Evolutionary conservation across 352 stramenopile genomes (phyloP).

Genomic region (Globisporangium nagaii): DNA sequence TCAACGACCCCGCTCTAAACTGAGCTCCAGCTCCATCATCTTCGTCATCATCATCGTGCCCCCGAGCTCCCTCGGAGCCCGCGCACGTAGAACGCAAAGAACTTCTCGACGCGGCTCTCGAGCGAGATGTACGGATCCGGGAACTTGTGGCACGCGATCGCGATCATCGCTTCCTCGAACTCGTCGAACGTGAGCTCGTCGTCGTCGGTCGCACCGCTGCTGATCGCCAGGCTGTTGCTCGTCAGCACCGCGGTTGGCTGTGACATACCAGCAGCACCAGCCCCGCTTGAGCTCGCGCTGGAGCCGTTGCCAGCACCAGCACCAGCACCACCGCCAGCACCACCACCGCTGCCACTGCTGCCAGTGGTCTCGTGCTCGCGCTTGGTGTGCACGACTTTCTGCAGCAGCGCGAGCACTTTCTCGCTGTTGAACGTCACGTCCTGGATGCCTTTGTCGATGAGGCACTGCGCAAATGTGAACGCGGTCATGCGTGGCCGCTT

Average conservation of each 20-base stretch:
- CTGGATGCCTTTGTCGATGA: slow-evolving; percentile 55
- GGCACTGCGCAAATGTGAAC: slow-evolving; percentile 56
- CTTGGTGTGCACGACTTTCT: slow-evolving; percentile 39
- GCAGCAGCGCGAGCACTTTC: slow-evolving; percentile 50
- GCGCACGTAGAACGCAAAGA: slow-evolving; percentile 63
- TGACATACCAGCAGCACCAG: neutral
- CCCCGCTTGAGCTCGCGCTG: no score
- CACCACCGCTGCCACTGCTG: neutral
- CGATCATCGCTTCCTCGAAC: slow-evolving; percentile 68
- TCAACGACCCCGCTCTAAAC: no score
- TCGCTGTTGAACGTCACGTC: slow-evolving; percentile 61
- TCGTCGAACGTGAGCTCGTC: slow-evolving; percentile 55
- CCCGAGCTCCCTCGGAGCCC: neutral
- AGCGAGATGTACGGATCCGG: slow-evolving; percentile 72
- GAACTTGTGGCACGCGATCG: slow-evolving; percentile 72
- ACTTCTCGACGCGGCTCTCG: slow-evolving; percentile 73
- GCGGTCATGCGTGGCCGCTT: slow-evolving; percentile 42
- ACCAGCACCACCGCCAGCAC: neutral
- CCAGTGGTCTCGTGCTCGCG: slow-evolving; percentile 13
- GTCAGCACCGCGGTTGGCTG: neutral
- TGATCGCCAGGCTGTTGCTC: neutral
- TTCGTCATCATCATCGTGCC: neutral
- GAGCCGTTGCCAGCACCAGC: neutral
- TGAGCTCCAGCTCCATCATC: no score
- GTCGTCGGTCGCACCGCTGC: slow-evolving; percentile 1